phyloP scores from a whole-genome alignment of 2,329 filamentous ascomycete genomes.

The Pseudogymnoascus sp. region DNA sequence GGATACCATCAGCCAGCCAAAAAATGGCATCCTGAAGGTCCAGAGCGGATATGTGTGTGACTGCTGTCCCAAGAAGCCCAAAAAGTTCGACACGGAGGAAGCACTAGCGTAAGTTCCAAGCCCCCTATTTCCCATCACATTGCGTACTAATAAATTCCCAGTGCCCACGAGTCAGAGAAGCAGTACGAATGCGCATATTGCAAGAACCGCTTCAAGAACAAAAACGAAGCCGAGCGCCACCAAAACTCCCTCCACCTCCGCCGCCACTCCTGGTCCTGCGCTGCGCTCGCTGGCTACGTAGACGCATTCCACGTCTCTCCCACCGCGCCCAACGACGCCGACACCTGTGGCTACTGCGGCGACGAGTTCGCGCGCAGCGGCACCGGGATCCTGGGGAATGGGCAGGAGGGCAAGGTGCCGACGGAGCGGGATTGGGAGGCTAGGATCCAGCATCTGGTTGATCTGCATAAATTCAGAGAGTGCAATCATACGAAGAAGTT shows the following conservation, averaged over 20 bases:
- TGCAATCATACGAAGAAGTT: slow-evolving; percentile 99
- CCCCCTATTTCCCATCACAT: background rate
- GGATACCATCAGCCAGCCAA: slow-evolving; percentile 27
- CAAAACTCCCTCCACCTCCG: slow-evolving; percentile 91
- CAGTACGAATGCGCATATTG: slow-evolving; percentile 92
- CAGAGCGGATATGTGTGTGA: slow-evolving; percentile 68
- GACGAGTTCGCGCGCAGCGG: slow-evolving; percentile 59
- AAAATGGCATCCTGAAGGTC: slow-evolving; percentile 42
- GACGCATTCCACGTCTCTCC: slow-evolving; percentile 81
- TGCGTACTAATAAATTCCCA: slow-evolving; percentile 33
- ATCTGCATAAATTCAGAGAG: slow-evolving; percentile 91
- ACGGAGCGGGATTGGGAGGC: slow-evolving; percentile 85
- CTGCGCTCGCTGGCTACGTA: slow-evolving; percentile 67
- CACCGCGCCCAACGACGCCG: slow-evolving; percentile 54
- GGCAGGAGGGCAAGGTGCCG: slow-evolving; percentile 33
- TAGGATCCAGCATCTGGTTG: slow-evolving; percentile 77
- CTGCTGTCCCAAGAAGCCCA: slow-evolving; percentile 94
- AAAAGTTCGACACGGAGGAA: slow-evolving; percentile 80
- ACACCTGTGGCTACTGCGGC: slow-evolving; percentile 91
- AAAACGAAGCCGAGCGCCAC: slow-evolving; percentile 94
- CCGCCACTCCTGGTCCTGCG: slow-evolving; percentile 94
- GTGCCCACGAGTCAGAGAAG: slow-evolving; percentile 85
- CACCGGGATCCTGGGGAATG: slow-evolving; percentile 34
- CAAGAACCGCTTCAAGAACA: slow-evolving; percentile 95
- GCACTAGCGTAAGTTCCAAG: slow-evolving; percentile 63